phyloP scores from a whole-genome alignment of 352 stramenopile genomes.

The Pythium biforme region DNA sequence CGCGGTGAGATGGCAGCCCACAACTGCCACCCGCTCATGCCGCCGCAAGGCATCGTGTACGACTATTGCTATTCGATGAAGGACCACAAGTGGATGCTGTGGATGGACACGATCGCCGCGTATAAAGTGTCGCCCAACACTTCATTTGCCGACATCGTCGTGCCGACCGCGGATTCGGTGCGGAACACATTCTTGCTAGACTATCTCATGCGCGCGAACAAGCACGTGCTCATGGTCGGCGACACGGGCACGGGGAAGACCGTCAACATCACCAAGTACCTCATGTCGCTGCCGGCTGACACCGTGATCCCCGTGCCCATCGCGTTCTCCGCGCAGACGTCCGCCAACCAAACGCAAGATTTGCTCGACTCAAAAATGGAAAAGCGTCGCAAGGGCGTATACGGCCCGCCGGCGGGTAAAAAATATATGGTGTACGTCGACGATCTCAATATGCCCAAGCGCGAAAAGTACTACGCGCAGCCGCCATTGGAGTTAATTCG shows the following conservation, averaged over 20 bases:
- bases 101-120: constrained; percentile 91
- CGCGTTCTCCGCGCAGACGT: constrained; percentile 92
- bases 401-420: constrained; percentile 89
- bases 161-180: constrained; percentile 92
- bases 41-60: constrained; percentile 74
- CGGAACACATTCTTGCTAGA: constrained; percentile 93
- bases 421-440: constrained; percentile 95
- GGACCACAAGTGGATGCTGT: constrained; percentile 89
- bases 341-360: constrained; percentile 91
- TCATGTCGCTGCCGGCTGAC: constrained; percentile 84
- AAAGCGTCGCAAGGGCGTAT: constrained; percentile 92
- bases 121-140: constrained; percentile 76
- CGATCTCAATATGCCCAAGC: constrained; percentile 96
- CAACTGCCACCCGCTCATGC: constrained; percentile 56
- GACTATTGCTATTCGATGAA: constrained; percentile 91
- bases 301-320: constrained; percentile 90
- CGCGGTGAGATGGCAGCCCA: constrained; percentile 80
- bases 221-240: constrained; percentile 95
- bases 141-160: constrained; percentile 91
- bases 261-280: constrained; percentile 90
- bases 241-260: constrained; percentile 95
- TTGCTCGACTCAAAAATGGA: constrained; percentile 92
- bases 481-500: constrained; percentile 93
- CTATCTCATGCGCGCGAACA: constrained; percentile 73
- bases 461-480: constrained; percentile 93